Evolutionary conservation across 2,329 filamentous ascomycete species (phyloP).

Genomic region (Triangularia setosa): DNA sequence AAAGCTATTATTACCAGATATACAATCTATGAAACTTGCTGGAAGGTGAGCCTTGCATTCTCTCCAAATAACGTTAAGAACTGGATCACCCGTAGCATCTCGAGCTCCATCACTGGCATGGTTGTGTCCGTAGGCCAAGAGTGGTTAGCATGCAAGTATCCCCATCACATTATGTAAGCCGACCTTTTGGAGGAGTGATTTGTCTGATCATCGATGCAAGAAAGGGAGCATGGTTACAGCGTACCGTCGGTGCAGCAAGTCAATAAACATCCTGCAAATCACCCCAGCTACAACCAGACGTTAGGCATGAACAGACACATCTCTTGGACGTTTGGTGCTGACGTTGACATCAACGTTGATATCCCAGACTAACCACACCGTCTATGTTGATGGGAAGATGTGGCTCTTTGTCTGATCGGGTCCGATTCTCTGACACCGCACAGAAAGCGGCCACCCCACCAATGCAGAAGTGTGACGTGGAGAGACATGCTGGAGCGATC

Average conservation of each 20-base stretch:
- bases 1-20: neutral
- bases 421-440: neutral
- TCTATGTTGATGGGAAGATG: neutral
- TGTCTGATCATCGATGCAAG: neutral
- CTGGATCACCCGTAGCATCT: neutral
- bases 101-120: neutral
- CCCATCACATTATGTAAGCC: neutral
- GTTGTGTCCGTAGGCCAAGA: neutral
- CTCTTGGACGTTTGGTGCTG: neutral
- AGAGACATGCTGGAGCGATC: neutral
- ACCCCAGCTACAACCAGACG: neutral
- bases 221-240: neutral
- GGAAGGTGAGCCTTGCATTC: neutral
- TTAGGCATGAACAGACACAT: neutral
- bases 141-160: neutral
- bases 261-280: neutral
- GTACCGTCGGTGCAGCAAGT: neutral
- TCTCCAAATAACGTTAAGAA: neutral
- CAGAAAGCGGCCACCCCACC: neutral
- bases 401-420: neutral
- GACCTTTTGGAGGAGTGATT: neutral
- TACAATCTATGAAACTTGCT: neutral
- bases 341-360: neutral
- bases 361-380: neutral
- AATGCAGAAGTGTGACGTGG: slow-evolving; percentile 4